Evolutionary conservation across 2,329 filamentous ascomycete genomes (phyloP).

Genomic region (Penicillium decumbens): DNA sequence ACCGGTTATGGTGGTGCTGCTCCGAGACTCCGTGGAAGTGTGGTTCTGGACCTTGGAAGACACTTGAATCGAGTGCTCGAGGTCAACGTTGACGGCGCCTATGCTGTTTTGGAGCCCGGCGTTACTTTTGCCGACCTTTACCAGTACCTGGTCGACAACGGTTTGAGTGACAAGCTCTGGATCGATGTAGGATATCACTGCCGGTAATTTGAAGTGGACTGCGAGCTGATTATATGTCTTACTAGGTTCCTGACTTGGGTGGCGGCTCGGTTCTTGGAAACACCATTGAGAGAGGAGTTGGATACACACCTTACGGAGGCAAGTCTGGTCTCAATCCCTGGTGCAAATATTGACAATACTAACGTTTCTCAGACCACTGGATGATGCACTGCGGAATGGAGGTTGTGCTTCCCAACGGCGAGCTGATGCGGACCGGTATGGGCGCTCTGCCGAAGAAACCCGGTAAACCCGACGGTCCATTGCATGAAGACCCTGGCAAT

Average conservation of each 20-base stretch:
- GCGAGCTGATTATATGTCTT: constrained; percentile 8
- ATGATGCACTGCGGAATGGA: constrained; percentile 41
- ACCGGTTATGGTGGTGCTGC: constrained; percentile 51
- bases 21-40: constrained; percentile 11
- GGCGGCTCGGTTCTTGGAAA: constrained; percentile 46
- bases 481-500: constrained; percentile 18
- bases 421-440: constrained; percentile 47
- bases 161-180: constrained; percentile 24
- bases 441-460: constrained; percentile 31
- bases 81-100: background rate
- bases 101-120: background rate
- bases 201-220: too few relatives aligned
- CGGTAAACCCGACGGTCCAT: background rate
- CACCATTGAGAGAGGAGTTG: constrained; percentile 45
- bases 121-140: background rate
- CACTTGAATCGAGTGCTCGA: background rate
- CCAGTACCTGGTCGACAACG: constrained; percentile 19
- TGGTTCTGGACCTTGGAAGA: background rate
- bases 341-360: background rate
- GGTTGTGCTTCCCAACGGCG: constrained; percentile 46
- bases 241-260: constrained; percentile 5
- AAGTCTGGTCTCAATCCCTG: background rate
- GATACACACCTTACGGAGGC: constrained; percentile 37
- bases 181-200: background rate
- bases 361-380: background rate